Conservation (phyloP, 2,329 filamentous ascomycete species). For the Talaromyces rugulosus region DNA sequence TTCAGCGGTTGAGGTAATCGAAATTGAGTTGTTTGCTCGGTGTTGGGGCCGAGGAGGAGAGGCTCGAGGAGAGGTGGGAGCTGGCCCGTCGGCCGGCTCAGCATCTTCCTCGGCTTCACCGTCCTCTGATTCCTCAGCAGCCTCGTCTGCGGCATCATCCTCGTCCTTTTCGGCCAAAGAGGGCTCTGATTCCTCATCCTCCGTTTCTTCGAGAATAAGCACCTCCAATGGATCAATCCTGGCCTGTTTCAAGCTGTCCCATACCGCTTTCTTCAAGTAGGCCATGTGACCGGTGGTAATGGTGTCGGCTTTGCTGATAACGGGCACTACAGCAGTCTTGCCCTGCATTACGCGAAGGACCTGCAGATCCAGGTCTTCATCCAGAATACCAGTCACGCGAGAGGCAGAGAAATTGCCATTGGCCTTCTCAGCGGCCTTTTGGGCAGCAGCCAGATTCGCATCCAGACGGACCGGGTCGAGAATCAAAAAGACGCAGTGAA, state of each 20-base stretch:
- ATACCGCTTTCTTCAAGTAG: slow-evolving; percentile 84
- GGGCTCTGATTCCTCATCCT: slow-evolving; percentile 54
- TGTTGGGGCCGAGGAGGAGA: slow-evolving; percentile 8
- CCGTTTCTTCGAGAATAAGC: slow-evolving; percentile 74
- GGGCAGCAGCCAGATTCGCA: slow-evolving; percentile 68
- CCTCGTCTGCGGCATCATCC: slow-evolving; percentile 24
- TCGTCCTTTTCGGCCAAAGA: slow-evolving; percentile 50
- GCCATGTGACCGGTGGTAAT: slow-evolving; percentile 94
- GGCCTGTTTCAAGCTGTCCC: slow-evolving; percentile 78
- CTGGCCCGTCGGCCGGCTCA: slow-evolving; percentile 21
- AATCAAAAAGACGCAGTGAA: slow-evolving; percentile 90
- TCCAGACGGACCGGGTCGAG: slow-evolving; percentile 85
- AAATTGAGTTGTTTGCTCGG: slow-evolving; percentile 11
- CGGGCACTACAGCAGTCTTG: slow-evolving; percentile 91
- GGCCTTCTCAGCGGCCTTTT: slow-evolving; percentile 53
- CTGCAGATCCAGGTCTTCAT: slow-evolving; percentile 86
- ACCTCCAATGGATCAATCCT: slow-evolving; percentile 85
- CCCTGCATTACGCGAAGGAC: slow-evolving; percentile 82
- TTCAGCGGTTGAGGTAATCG: slow-evolving; percentile 28
- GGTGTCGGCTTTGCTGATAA: slow-evolving; percentile 95
- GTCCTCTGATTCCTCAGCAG: slow-evolving; percentile 16
- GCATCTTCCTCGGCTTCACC: slow-evolving; percentile 21
- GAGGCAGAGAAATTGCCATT: slow-evolving; percentile 43
- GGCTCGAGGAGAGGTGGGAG: background rate
- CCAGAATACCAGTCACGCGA: slow-evolving; percentile 62